Evolutionary conservation across 2,329 filamentous ascomycete species (phyloP), one percentile per base, ranked within the genome.

Genomic region (Apiospora hydei): DNA sequence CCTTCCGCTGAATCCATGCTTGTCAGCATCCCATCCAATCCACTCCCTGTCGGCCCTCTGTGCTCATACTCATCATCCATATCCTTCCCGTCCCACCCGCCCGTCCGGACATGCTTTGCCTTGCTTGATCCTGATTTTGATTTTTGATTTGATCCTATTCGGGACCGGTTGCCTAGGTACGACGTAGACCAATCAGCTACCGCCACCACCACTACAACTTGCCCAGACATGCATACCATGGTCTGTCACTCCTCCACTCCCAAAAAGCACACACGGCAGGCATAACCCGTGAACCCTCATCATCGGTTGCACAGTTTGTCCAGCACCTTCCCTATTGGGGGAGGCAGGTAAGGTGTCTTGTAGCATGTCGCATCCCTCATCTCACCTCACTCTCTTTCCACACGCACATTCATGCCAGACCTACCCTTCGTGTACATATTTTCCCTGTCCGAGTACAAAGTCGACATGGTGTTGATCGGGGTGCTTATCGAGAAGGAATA

Each of bases 101-200:
- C 57, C 57, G 57, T 41, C 57, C 57, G 30, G 57, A 64, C 57
- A 41, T 41, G 4, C 57, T 41, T 64, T 64, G 57, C 57, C 57
- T 64, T 64, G 30, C 57, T 64, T 64, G 57, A 11, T 64, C 34
- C 34, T 64, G 57, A 41, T 64, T 64, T 64, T 41, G 57, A 41
- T 64, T 64, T 61, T 41, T 18, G 30, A 14, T 64, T 64, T 41
- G 57, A 64, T 64, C 57, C 57, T 41, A 64, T 64, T 64, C 57
- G 34, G 57, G 21, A 21, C 57, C 57, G 57, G 57, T 41, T 41
- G 57, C 57, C 57, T 64, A 64, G 34, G 57, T 41, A 64, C 57
- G 34, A 64, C 57, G 34, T 24, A 64, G 57, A n/a, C 57, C 57
- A 64, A 64, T 64, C 30, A 64, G 18, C 34, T n/a, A 64, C 10